phyloP scores from a whole-genome alignment of 164 flowering plant genomes.

The Stephania cephalantha region DNA sequence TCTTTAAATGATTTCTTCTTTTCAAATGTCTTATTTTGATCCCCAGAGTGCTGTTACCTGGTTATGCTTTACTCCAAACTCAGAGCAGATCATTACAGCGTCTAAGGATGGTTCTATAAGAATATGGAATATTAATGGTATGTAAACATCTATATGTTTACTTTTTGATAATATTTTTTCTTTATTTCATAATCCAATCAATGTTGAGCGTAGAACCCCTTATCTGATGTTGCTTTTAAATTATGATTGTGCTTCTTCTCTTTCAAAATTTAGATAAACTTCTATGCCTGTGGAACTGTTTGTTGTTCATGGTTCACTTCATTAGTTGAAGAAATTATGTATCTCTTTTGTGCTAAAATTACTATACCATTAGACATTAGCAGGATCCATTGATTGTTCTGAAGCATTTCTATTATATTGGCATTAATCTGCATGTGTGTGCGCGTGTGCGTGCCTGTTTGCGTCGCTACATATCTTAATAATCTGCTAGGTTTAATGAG shows the following conservation, averaged over 20 bases:
- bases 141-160: constrained; percentile 8
- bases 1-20: constrained; percentile 1
- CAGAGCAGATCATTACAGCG: constrained; percentile 84
- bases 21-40: constrained; percentile 7
- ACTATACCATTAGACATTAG: background rate
- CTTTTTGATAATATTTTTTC: background rate
- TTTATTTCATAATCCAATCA: background rate
- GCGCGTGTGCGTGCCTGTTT: too few relatives aligned
- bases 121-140: constrained; percentile 96
- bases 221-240: background rate
- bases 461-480: too few relatives aligned
- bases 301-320: constrained; percentile 1
- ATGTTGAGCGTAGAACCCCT: background rate
- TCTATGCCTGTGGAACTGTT: background rate
- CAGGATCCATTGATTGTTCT: background rate
- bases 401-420: background rate
- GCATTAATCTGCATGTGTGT: background rate
- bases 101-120: constrained; percentile 93
- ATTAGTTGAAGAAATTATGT: background rate
- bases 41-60: constrained; percentile 99
- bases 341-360: background rate
- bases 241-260: background rate
- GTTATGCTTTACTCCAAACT: constrained; percentile 78
- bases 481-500: too few relatives aligned
- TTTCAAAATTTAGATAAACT: background rate